phyloP scores from a whole-genome alignment of 495 filamentous ascomycete species.

The Acidomyces sp. region DNA sequence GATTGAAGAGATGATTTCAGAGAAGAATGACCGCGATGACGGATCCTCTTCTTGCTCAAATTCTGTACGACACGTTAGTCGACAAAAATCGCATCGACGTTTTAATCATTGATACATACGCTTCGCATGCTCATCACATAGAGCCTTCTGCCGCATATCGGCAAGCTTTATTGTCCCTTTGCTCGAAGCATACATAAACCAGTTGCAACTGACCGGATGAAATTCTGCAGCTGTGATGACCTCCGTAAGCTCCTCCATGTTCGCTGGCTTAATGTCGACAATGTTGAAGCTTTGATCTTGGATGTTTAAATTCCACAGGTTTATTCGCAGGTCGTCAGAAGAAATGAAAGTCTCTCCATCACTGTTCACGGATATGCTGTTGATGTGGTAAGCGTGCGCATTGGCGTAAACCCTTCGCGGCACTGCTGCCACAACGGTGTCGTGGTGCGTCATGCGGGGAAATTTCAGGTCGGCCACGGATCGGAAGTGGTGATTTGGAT shows the following conservation, averaged over 20 bases:
- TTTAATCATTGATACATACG: no score
- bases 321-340: constrained; percentile 93
- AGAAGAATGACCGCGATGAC: constrained; percentile 97
- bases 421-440: constrained; percentile 94
- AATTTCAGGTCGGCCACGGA: constrained; percentile 74
- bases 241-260: constrained; percentile 98
- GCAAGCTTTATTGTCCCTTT: constrained; percentile 98
- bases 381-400: constrained; percentile 98
- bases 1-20: constrained; percentile 98
- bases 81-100: no score
- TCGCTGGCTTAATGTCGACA: constrained; percentile 97
- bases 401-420: constrained; percentile 94
- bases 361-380: constrained; percentile 98
- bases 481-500: constrained; percentile 61
- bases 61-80: constrained; percentile 40
- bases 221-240: constrained; percentile 98
- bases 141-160: constrained; percentile 90
- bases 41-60: constrained; percentile 99
- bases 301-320: constrained; percentile 97
- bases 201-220: constrained; percentile 93
- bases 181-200: constrained; percentile 99
- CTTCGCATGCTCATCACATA: constrained; percentile 93
- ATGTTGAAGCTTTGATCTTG: constrained; percentile 99
- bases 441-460: constrained; percentile 90
- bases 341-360: constrained; percentile 99